A percentile compares a stretch with the other conserved stretches of the same genome.
Conservation (phyloP, 2,329 filamentous ascomycete genomes). For the Fusarium armeniacum region DNA sequence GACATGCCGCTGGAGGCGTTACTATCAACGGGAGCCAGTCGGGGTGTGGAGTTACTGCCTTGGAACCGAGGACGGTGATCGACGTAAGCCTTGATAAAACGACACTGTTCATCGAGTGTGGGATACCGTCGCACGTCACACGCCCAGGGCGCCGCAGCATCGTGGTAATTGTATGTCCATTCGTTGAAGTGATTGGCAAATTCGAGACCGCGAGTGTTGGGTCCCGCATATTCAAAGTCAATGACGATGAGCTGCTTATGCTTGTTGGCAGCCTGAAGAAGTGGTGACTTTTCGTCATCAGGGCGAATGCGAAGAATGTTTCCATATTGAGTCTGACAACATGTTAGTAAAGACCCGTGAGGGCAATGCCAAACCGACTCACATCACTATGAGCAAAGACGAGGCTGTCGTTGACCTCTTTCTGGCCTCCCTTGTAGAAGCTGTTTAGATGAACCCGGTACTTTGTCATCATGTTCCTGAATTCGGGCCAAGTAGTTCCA, state of each 20-base stretch:
- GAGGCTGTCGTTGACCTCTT: slow-evolving; percentile 78
- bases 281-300: slow-evolving; percentile 82
- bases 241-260: slow-evolving; percentile 98
- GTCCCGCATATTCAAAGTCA: slow-evolving; percentile 96
- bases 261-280: slow-evolving; percentile 89
- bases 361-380: slow-evolving; percentile 54
- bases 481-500: slow-evolving; percentile 84
- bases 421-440: slow-evolving; percentile 73
- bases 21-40: slow-evolving; percentile 62
- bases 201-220: slow-evolving; percentile 87
- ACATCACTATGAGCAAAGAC: slow-evolving; percentile 99
- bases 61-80: slow-evolving; percentile 80
- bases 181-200: slow-evolving; percentile 99
- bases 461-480: slow-evolving; percentile 79
- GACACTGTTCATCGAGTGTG: slow-evolving; percentile 81
- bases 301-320: slow-evolving; percentile 86
- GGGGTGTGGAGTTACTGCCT: slow-evolving; percentile 63
- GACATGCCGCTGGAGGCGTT: slow-evolving; percentile 46
- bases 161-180: slow-evolving; percentile 98
- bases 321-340: slow-evolving; percentile 89
- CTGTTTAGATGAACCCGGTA: slow-evolving; percentile 82
- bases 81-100: slow-evolving; percentile 89
- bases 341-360: slow-evolving; percentile 21
- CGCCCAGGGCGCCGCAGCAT: slow-evolving; percentile 72
- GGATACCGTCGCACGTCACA: slow-evolving; percentile 82